A percentile compares a stretch with the other conserved stretches of the same genome.
Evolutionary conservation across 2,329 filamentous ascomycete genomes (phyloP).

Genomic region (Gaeumannomyces sp.): DNA sequence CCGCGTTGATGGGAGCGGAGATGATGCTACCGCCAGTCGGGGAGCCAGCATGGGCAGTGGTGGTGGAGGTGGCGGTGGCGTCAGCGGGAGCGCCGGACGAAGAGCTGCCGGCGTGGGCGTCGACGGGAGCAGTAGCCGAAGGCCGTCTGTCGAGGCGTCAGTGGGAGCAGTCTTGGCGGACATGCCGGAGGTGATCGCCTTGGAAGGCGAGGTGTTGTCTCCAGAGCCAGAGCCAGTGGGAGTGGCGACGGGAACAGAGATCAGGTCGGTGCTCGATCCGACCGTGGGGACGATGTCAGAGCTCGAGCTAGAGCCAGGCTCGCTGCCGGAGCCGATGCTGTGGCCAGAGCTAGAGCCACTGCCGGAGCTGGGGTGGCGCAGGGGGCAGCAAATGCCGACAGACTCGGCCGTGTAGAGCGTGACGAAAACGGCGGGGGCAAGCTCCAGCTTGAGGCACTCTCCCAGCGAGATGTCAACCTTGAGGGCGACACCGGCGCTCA

Average conservation of each 20-base stretch:
- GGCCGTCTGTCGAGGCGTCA: neutral
- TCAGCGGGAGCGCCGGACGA: neutral
- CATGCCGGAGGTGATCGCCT: neutral
- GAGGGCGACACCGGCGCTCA: constrained; percentile 21
- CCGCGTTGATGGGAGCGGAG: neutral
- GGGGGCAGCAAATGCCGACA: constrained; percentile 17
- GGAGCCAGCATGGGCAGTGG: neutral
- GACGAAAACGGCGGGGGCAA: constrained; percentile 22
- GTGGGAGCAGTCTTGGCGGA: neutral
- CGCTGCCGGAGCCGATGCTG: constrained; percentile 2
- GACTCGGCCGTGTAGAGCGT: constrained; percentile 19
- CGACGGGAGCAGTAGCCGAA: neutral
- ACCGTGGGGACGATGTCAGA: constrained; percentile 2
- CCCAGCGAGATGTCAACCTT: constrained; percentile 20
- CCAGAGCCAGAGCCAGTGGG: constrained; percentile 10
- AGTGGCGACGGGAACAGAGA: no score
- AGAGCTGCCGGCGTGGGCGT: neutral
- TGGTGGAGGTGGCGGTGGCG: neutral
- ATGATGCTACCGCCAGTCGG: neutral
- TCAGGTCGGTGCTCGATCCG: no score
- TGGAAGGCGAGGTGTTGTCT: neutral
- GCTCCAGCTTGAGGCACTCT: constrained; percentile 17
- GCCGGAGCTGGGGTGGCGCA: neutral
- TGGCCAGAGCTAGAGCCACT: constrained; percentile 2
- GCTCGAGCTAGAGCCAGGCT: constrained; percentile 4